These are phyloP conservation scores for Parastagonospora avenae DNA, from an alignment of 2,329 filamentous ascomycete genomes.

Conservation along the genomic window DNA sequence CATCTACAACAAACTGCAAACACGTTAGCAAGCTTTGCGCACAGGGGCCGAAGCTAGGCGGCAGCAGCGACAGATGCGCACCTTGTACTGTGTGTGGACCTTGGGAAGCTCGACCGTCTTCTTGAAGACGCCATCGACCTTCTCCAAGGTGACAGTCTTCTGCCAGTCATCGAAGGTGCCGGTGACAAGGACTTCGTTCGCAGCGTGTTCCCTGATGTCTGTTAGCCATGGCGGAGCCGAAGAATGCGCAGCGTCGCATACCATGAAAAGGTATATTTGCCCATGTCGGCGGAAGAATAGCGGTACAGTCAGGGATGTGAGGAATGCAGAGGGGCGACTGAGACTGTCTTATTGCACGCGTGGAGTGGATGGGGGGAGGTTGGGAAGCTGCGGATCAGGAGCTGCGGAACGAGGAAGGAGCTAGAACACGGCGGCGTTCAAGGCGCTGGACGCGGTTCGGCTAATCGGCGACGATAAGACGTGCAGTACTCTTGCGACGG, in stretches of 20 bases:
- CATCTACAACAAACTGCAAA: conserved; percentile 89
- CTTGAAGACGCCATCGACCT: conserved; percentile 71
- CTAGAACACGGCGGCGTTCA: conserved; percentile 23
- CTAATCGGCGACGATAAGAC: conserved; percentile 23
- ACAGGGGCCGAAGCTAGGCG: conserved; percentile 4
- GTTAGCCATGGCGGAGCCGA: conserved; percentile 23
- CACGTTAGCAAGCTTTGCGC: conserved; percentile 24
- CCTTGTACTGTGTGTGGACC: conserved; percentile 91
- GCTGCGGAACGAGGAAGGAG: conserved; percentile 27
- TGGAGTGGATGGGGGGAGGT: conserved; percentile 28
- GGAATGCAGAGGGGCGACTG: conserved; percentile 20
- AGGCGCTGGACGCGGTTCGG: conserved; percentile 15
- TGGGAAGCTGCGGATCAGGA: conserved; percentile 32
- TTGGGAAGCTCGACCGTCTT: conserved; percentile 78
- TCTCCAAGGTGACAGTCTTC: conserved; percentile 82
- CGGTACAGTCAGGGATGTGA: conserved; percentile 18
- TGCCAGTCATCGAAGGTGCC: conserved; percentile 95
- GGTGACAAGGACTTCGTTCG: conserved; percentile 89
- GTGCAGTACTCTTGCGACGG: conserved; percentile 9
- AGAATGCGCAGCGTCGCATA: conserved; percentile 50
- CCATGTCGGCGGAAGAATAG: conserved; percentile 55
- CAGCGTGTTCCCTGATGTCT: conserved; percentile 75
- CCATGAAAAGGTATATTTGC: conserved; percentile 74
- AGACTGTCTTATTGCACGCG: conserved; percentile 34
- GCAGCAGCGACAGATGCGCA: conserved; percentile 48